A percentile compares a stretch with the other conserved stretches of the same genome.
Conservation (phyloP, 352 stramenopile species). For the Aphanomyces cochlioides region DNA sequence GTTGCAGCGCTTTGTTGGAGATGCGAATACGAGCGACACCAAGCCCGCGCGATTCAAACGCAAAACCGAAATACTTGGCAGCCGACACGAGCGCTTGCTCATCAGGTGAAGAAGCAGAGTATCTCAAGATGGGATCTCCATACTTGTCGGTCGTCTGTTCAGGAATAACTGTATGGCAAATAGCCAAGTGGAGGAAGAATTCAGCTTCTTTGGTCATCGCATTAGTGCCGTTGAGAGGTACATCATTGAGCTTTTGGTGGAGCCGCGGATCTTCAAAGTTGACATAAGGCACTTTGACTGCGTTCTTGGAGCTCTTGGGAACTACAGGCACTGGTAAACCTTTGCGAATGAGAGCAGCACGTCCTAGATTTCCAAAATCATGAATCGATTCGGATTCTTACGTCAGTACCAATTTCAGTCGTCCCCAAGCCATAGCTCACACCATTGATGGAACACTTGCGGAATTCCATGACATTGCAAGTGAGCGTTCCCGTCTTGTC, state of each 20-base stretch:
- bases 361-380: constrained; percentile 1
- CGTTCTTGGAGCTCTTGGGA: background rate
- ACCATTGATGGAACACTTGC: constrained; percentile 89
- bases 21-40: constrained; percentile 55
- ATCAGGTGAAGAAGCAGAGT: constrained; percentile 78
- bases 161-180: constrained; percentile 96
- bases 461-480: constrained; percentile 98
- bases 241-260: constrained; percentile 52
- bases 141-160: constrained; percentile 79
- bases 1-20: constrained; percentile 42
- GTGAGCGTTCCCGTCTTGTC: constrained; percentile 99
- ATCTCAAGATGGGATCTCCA: constrained; percentile 56
- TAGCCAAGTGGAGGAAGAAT: constrained; percentile 64
- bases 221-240: constrained; percentile 32
- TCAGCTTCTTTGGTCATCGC: constrained; percentile 46
- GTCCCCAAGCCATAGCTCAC: constrained; percentile 34
- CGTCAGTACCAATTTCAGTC: background rate
- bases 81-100: constrained; percentile 84
- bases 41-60: constrained; percentile 65
- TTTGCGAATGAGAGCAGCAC: constrained; percentile 59
- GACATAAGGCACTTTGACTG: constrained; percentile 61
- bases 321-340: constrained; percentile 54
- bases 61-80: constrained; percentile 66
- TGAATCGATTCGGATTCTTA: background rate
- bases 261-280: constrained; percentile 74